phyloP scores from a whole-genome alignment of 441 rosid species.

The Metrosideros polymorpha region DNA sequence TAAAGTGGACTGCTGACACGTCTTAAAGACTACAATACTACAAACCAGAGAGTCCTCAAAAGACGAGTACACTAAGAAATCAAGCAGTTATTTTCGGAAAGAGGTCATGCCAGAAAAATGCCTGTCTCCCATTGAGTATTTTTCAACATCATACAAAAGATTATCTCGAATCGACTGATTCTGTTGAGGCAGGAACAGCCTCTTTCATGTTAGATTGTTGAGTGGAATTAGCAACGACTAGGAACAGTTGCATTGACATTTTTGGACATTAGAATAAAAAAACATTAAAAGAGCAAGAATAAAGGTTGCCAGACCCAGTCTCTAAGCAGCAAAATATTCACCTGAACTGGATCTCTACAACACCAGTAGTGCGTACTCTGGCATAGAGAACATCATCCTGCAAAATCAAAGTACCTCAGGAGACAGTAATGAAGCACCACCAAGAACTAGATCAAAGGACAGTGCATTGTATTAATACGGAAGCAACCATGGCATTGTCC shows the following conservation, averaged over 20 bases:
- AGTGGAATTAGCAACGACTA: background rate
- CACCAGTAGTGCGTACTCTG: constrained; percentile 97
- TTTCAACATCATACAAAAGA: background rate
- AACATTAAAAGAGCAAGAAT: background rate
- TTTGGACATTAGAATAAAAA: background rate
- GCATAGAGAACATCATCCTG: constrained; percentile 98
- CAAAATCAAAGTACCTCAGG: constrained; percentile 14
- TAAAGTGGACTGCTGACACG: background rate
- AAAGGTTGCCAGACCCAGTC: background rate
- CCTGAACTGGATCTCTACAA: constrained; percentile 99
- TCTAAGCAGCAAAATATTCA: constrained; percentile 16
- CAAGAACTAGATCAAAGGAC: background rate
- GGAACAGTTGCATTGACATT: background rate
- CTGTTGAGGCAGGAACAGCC: background rate
- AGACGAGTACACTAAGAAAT: background rate
- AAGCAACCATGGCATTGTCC: background rate
- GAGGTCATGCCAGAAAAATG: background rate
- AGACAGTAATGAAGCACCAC: background rate
- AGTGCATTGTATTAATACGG: background rate
- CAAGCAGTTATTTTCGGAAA: background rate
- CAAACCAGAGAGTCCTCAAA: background rate
- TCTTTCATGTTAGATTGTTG: background rate
- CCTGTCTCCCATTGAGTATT: background rate
- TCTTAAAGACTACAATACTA: background rate
- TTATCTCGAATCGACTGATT: background rate